Evolutionary conservation across 2,329 filamentous ascomycete genomes (phyloP).

Genomic region (Penicillium sp.): DNA sequence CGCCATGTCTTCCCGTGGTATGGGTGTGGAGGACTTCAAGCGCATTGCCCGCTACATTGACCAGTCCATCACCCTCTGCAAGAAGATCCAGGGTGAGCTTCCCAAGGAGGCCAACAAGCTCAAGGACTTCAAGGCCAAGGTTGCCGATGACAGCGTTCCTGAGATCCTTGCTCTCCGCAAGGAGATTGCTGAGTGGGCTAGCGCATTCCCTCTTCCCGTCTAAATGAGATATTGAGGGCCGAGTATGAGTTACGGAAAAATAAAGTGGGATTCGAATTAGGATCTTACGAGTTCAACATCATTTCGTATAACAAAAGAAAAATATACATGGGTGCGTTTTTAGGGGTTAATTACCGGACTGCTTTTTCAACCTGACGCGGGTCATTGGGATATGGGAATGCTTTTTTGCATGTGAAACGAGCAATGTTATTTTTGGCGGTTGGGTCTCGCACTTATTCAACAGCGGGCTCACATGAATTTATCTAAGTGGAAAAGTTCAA

Average conservation of each 20-base stretch:
- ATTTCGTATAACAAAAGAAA: conserved; percentile 27
- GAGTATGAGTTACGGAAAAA: conserved; percentile 1
- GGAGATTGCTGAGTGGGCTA: conserved; percentile 82
- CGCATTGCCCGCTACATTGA: conserved; percentile 85
- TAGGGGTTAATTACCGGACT: conserved; percentile 32
- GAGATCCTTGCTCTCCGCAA: conserved; percentile 79
- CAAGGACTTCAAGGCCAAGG: conserved; percentile 97
- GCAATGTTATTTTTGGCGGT: conserved; percentile 12
- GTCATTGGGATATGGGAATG: conserved; percentile 29
- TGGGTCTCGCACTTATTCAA: conserved; percentile 18
- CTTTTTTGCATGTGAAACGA: conserved; percentile 20
- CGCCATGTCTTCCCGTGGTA: conserved; percentile 93
- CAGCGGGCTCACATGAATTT: conserved; percentile 17
- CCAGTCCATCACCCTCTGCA: conserved; percentile 76
- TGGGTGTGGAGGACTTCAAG: conserved; percentile 85
- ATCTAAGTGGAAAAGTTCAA: conserved; percentile 18
- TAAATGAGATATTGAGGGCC: conserved; percentile 21
- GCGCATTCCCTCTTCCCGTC: conserved; percentile 76
- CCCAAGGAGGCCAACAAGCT: conserved; percentile 98
- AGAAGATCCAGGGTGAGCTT: conserved; percentile 71
- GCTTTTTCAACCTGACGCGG: conserved; percentile 36
- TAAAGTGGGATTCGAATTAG: conserved; percentile 13
- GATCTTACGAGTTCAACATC: conserved; percentile 31
- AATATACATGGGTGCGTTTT: conserved; percentile 24
- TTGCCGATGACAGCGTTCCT: conserved; percentile 64